Evolutionary conservation across 257 asterid genomes (phyloP).

Genomic region (Eustoma russellianum): DNA sequence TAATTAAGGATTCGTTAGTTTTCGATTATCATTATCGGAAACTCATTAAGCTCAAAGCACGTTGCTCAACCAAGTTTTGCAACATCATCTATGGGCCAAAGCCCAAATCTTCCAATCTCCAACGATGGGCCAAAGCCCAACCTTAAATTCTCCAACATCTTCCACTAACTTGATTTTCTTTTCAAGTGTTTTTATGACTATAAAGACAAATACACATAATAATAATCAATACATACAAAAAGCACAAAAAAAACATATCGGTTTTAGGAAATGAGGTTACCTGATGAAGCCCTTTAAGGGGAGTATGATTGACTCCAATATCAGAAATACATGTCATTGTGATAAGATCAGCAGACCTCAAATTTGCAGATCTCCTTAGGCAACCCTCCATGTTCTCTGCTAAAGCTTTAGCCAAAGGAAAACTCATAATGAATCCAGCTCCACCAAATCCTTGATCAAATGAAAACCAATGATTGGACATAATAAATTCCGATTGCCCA

Average conservation of each 20-base stretch:
- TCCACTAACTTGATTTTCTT: no score
- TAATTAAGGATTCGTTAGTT: no score
- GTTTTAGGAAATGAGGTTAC: constrained; percentile 13
- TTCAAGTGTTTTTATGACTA: not conserved
- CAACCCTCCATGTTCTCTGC: constrained; percentile 36
- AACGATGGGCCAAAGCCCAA: no score
- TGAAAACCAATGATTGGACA: constrained; percentile 42
- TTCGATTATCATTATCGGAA: no score
- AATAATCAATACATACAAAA: no score
- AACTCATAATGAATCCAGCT: constrained; percentile 57
- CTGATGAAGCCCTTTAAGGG: constrained; percentile 61
- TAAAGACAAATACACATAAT: not conserved
- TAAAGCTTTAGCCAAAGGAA: constrained; percentile 45
- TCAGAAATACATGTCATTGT: constrained; percentile 63
- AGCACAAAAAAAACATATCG: no score
- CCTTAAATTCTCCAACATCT: no score
- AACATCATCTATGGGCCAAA: no score
- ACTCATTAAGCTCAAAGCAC: no score
- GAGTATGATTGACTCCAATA: constrained; percentile 44
- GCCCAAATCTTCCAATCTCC: no score
- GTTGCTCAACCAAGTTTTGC: no score
- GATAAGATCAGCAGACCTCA: constrained; percentile 35
- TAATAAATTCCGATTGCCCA: constrained; percentile 40
- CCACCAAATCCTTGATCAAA: constrained; percentile 67
- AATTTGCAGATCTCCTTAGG: constrained; percentile 27